A percentile compares a stretch with the other conserved stretches of the same genome.
phyloP scores from a whole-genome alignment of 257 asterid genomes.

The Nicotiana obtusifolia region DNA sequence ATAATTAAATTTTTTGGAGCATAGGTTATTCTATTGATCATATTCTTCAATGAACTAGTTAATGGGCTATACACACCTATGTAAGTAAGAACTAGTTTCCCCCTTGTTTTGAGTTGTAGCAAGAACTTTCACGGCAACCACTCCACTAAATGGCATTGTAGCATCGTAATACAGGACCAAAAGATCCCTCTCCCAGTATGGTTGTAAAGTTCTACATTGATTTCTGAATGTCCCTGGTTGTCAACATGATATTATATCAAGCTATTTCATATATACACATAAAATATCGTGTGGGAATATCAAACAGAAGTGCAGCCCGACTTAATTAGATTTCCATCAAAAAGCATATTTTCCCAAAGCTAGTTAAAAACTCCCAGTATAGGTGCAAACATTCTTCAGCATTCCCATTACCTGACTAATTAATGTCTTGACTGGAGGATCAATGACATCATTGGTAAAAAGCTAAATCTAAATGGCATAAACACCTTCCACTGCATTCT shows the following conservation, averaged over 20 bases:
- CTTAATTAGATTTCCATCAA: too few species aligned
- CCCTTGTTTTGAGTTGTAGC: slow-evolving; percentile 91
- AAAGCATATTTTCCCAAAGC: too few species aligned
- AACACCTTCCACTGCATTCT: too few species aligned
- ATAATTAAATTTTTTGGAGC: background rate
- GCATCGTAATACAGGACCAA: slow-evolving; percentile 93
- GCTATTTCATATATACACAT: too few species aligned
- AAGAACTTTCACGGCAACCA: slow-evolving; percentile 90
- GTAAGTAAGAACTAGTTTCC: slow-evolving; percentile 86
- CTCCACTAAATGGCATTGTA: slow-evolving; percentile 61
- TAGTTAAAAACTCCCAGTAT: too few species aligned
- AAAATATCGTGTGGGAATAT: too few species aligned
- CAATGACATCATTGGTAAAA: too few species aligned
- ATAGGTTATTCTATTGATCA: background rate
- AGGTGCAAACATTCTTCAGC: too few species aligned
- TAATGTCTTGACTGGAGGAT: too few species aligned
- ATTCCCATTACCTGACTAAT: too few species aligned
- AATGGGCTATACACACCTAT: slow-evolving; percentile 37
- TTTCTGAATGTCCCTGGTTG: slow-evolving; percentile 74
- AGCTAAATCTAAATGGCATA: too few species aligned
- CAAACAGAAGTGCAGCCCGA: too few species aligned
- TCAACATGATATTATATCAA: slow-evolving; percentile 12
- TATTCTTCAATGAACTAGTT: background rate
- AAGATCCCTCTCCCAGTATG: slow-evolving; percentile 82
- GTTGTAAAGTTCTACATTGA: slow-evolving; percentile 82